Base-by-base conservation (phyloP, 2,329 filamentous ascomycete genomes). In the Cercospora sojina region DNA sequence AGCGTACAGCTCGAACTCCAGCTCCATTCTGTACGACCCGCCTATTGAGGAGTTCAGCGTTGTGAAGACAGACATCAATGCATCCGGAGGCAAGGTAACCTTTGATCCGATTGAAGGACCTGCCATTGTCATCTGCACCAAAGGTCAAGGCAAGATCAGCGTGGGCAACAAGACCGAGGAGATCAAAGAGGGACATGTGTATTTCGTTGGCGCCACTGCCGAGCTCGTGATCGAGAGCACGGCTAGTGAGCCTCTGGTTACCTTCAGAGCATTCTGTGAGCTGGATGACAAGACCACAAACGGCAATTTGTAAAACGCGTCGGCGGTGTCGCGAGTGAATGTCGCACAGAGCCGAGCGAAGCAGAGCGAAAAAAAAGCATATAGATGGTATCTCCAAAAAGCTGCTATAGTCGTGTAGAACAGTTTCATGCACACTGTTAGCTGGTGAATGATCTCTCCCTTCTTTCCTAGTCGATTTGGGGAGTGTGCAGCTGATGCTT, bases 41-140 rank as follows among this genome's bases (percentile, higher is more conserved):
- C 95, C 95, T 0, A 99, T 99, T 70, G 92, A 97, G 61, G 95
- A 99, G 77, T 99, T 99, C 79, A 90, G 89, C 71, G 94, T 99
- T 16, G 87, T 97, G 56, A 89, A 92, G 74, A 90, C 91, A 0
- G 86, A 90, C 10, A 83, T 99, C 38, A 90, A 89, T 71, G 83
- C 81, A 51, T 79, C 84, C 0, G 90, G 88, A 2, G 87, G 91
- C 31, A 97, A 96, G 80, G 92, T 88, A 0, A 97, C 91, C 0
- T 96, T 99, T 74, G 93, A 97, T 69, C 85, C 88, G 0, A 87
- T 99, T 58, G 88, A 90, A 6, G 95, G 95, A 0, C 95, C 95
- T 0, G 97, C 93, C 77, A 93, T 99, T 73, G 79, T 98, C 70
- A 95, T 99, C 68, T 97, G 93, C 80, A 98, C 94, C 0, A 83